Evolutionary conservation across 2,329 filamentous ascomycete species (phyloP), one percentile per base, ranked within the genome.

Genomic region (Cladosporium sp.): DNA sequence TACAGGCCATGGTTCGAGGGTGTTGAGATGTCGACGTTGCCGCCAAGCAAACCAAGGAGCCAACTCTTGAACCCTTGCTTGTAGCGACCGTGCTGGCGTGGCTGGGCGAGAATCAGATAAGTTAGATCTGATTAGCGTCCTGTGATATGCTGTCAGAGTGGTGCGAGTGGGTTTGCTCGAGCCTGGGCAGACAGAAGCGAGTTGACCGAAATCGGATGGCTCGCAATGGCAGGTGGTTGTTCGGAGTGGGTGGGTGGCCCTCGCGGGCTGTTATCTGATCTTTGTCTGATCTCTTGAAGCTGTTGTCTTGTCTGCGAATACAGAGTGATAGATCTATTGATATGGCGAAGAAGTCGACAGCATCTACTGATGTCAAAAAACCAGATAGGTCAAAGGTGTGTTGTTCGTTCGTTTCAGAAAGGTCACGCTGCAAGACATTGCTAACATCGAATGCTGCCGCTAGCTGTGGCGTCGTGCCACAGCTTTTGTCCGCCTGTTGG

Each of bases 31-130:
- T 32, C 25, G 45, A 48, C 32, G 52, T 55, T 47, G 50, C 37
- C 24, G 52, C 52, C 52, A 55, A 55, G 52, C 40, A 36, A 37
- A 55, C 52, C 52, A 55, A 55, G 52, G 40, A 37, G 40, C 52
- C 40, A 45, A 55, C 40, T 34, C 19, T 25, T 32, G 22, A 52
- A 40, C 49, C 49, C 49, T 53, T 37, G 37, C 50, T 42, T 37
- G 13, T 24, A 32, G 35, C 37, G 51, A 28, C 51, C 39, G 51
- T 47, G 52, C 40, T 55, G 52, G 52, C 40, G 40, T 32, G 40
- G 40, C 52, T 55, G 52, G 52, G 52, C 52, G 40, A 55, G 40
- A 55, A 55, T 55, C 40, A 45, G 40, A 45, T 55, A 47, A 55
- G 25, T 37, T 45, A 45, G 52, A 55, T 55, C 52, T 47, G 52